phyloP scores from a whole-genome alignment of 768 basidiomycete genomes.

The Phlebiopsis flavidoalba region DNA sequence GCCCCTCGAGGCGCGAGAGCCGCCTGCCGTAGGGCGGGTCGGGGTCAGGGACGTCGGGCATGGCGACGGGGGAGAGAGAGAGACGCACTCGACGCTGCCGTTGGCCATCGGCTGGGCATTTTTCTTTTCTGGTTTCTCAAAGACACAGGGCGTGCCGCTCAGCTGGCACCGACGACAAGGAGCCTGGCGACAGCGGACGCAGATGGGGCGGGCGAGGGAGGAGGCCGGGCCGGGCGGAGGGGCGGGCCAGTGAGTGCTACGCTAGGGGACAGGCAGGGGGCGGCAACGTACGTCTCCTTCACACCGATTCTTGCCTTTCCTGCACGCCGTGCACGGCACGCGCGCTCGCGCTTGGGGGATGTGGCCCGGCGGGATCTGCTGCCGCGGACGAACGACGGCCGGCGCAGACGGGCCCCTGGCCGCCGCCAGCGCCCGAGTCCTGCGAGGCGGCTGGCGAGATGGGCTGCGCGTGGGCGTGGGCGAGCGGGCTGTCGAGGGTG shows the following conservation, averaged over 20 bases:
- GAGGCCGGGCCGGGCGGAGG: constrained; percentile 70
- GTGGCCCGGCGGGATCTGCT: constrained; percentile 39
- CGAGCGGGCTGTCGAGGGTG: not conserved
- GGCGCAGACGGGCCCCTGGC: constrained; percentile 11
- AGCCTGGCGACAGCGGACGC: constrained; percentile 42
- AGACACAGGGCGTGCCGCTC: constrained; percentile 75
- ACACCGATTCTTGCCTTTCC: constrained; percentile 90
- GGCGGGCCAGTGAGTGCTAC: constrained; percentile 44
- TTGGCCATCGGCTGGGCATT: constrained; percentile 51
- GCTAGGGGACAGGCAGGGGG: constrained; percentile 30
- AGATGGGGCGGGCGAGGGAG: constrained; percentile 15
- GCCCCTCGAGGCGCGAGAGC: constrained; percentile 76
- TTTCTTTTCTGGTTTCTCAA: constrained; percentile 93
- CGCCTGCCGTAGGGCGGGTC: constrained; percentile 42
- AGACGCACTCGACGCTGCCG: constrained; percentile 68
- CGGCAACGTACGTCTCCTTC: constrained; percentile 79
- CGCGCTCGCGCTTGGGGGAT: constrained; percentile 88
- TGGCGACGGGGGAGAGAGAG: not conserved
- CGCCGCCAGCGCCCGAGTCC: constrained; percentile 10
- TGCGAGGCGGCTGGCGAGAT: not conserved
- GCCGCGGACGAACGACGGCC: too few species aligned
- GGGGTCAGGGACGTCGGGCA: constrained; percentile 15
- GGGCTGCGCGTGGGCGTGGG: not conserved
- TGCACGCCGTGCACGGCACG: constrained; percentile 84
- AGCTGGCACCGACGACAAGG: constrained; percentile 88